phyloP scores from a whole-genome alignment of 306 rosid species.

The Leucaena leucocephala region DNA sequence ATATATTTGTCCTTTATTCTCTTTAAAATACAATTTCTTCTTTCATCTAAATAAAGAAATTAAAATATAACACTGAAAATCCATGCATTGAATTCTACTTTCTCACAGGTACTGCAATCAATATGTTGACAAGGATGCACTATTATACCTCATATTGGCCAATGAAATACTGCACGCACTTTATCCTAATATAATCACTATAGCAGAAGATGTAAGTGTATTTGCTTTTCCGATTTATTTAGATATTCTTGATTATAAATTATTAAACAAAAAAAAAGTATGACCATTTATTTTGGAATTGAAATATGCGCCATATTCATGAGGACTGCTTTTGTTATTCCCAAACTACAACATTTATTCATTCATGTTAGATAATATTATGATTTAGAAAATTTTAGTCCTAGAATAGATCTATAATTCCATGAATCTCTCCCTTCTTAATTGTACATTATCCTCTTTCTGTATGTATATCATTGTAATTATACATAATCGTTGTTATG shows the following conservation, averaged over 20 bases:
- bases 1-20: background rate
- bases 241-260: slow-evolving; percentile 12
- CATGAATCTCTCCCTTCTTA: background rate
- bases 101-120: slow-evolving; percentile 87
- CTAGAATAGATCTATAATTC: background rate
- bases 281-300: slow-evolving; percentile 24
- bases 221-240: slow-evolving; percentile 27
- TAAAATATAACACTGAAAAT: background rate
- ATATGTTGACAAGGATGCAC: slow-evolving; percentile 89
- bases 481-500: too few species aligned
- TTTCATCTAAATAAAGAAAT: background rate
- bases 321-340: background rate
- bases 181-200: slow-evolving; percentile 83
- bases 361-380: too few species aligned
- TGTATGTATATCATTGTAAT: too few species aligned
- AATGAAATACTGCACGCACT: slow-evolving; percentile 80
- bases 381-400: too few species aligned
- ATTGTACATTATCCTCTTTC: too few species aligned
- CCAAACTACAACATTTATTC: background rate
- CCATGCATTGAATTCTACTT: slow-evolving; percentile 33
- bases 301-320: slow-evolving; percentile 8
- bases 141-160: slow-evolving; percentile 83
- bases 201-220: slow-evolving; percentile 86
- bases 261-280: slow-evolving; percentile 2
- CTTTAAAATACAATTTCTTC: background rate